A percentile compares a stretch with the other conserved stretches of the same genome.
Conservation (phyloP, 192 early-diverging fungal genomes). For the Coemansia reversa region DNA sequence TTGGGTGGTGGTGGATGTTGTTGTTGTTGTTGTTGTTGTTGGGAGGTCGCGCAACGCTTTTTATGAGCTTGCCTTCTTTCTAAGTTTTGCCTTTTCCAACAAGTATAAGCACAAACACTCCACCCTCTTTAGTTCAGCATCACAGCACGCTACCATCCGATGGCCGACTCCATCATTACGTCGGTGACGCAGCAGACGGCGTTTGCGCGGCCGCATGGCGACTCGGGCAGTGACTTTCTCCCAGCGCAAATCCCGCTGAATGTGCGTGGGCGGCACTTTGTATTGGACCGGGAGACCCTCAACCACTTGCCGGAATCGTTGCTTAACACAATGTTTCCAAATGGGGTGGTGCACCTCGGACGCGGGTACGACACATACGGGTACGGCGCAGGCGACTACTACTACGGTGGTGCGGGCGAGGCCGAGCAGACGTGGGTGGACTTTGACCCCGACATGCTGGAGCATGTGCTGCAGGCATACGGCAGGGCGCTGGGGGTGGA, state of each 20-base stretch:
- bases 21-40: neutral
- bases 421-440: slow-evolving; percentile 53
- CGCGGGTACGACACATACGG: slow-evolving; percentile 31
- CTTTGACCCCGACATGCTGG: slow-evolving; percentile 55
- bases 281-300: slow-evolving; percentile 53
- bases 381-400: slow-evolving; percentile 29
- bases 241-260: slow-evolving; percentile 43
- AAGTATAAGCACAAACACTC: neutral
- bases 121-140: neutral
- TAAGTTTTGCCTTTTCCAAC: too few species aligned
- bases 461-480: slow-evolving; percentile 52
- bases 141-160: neutral
- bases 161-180: slow-evolving; percentile 49
- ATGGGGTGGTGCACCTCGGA: slow-evolving; percentile 35
- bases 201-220: slow-evolving; percentile 56
- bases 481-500: slow-evolving; percentile 29
- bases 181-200: slow-evolving; percentile 47
- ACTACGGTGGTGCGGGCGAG: slow-evolving; percentile 23
- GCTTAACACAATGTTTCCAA: slow-evolving; percentile 53
- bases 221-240: slow-evolving; percentile 38
- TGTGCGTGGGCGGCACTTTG: slow-evolving; percentile 49
- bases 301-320: slow-evolving; percentile 54
- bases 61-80: neutral
- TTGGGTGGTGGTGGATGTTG: neutral
- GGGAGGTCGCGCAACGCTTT: neutral